Evolutionary conservation across 2,329 filamentous ascomycete genomes (phyloP), one percentile per base, ranked within the genome.

Genomic region (Stemphylium vesicarium): DNA sequence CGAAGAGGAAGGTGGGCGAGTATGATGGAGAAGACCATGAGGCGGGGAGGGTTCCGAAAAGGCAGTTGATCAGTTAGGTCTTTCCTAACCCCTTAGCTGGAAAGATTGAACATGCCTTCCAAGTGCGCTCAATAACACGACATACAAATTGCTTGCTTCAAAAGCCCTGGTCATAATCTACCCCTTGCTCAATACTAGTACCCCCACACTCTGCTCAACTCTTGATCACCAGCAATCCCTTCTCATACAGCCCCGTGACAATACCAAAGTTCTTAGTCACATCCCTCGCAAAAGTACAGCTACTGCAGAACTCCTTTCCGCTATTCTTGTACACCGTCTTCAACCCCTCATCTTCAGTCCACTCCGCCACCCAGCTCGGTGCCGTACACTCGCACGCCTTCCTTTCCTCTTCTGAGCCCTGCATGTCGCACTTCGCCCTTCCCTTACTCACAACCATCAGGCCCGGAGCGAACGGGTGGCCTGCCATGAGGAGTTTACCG

Each of bases 221-320:
- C 51, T 63, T 72, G 50, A 76, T 75, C 4, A 77, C 62, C 51
- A 80, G 44, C 0, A 80, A 20, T 0, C 78, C 78, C 31, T 58
- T 66, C 38, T 77, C 77, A 56, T 80, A 80, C 33, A 80, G 58
- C 1, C 77, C 78, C 15, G 58, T 66, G 3, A 77, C 65, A 11
- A 80, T 58, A 1, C 73, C 73, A 0, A 78, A 41, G 0, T 72
- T 71, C 54, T 68, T 71, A 29, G 35, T 49, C 33, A 60, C 63
- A 65, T 80, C 78, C 53, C 77, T 70, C 20, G 75, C 75, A 9
- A 68, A 72, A 10, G 71, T 76, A 31, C 64, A 71, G 18, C 72
- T 72, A 36, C 68, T 71, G 16, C 74, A 75, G 46, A 73, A 76
- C 31, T 72, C 77, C 16, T 58, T 50, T 0, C 73, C 76, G 16